phyloP scores from a whole-genome alignment of 805 yeast species.

The Scheffersomyces coipomensis region DNA sequence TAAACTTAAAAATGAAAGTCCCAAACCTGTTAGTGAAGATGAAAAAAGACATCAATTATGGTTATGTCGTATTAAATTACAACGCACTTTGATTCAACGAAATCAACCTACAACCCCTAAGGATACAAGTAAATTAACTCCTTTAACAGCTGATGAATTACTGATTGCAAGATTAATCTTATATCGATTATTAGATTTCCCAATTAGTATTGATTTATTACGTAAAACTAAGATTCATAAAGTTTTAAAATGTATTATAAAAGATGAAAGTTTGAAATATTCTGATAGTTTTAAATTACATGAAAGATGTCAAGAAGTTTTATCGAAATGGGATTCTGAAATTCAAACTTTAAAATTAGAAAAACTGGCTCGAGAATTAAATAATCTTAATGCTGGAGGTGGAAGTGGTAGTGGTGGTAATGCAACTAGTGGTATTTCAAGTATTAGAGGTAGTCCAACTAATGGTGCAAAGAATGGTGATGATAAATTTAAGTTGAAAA shows the following conservation, averaged over 20 bases:
- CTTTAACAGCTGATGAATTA: slow-evolving; percentile 46
- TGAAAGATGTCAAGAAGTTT: slow-evolving; percentile 39
- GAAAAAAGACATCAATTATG: slow-evolving; percentile 46
- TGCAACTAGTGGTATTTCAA: not conserved
- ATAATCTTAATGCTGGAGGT: not conserved
- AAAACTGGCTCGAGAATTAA: slow-evolving; percentile 11
- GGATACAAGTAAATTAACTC: slow-evolving; percentile 30
- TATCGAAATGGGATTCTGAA: slow-evolving; percentile 39
- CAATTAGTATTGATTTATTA: slow-evolving; percentile 39
- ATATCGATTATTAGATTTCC: slow-evolving; percentile 40
- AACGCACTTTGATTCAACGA: slow-evolving; percentile 48
- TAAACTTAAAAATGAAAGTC: slow-evolving; percentile 1
- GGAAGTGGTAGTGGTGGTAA: not conserved
- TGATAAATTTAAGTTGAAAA: not conserved
- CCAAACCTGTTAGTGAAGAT: slow-evolving; percentile 23
- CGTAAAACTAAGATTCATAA: slow-evolving; percentile 49
- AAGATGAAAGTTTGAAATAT: slow-evolving; percentile 37
- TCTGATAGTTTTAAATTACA: slow-evolving; percentile 46
- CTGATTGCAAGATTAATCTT: slow-evolving; percentile 39
- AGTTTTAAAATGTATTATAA: slow-evolving; percentile 48
- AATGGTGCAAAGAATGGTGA: not conserved
- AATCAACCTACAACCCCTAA: slow-evolving; percentile 37
- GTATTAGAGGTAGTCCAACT: not conserved
- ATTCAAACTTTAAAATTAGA: slow-evolving; percentile 37
- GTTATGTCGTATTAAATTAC: slow-evolving; percentile 48